Evolutionary conservation across 1,139 yeast genomes (phyloP).

Genomic region (Taphrina sp.): DNA sequence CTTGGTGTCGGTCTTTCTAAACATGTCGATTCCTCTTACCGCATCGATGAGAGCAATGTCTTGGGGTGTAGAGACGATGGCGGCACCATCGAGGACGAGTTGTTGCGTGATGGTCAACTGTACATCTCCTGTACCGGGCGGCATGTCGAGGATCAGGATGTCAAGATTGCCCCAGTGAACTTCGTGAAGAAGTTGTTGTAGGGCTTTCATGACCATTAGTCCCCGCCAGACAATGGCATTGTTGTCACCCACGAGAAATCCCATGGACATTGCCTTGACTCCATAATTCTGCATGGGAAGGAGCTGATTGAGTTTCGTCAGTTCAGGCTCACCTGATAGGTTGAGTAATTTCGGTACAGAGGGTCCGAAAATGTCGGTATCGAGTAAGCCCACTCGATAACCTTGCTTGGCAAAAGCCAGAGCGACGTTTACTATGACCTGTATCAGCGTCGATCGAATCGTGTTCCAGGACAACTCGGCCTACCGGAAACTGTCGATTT

Average conservation of each 20-base stretch:
- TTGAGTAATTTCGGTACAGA: conserved; percentile 69
- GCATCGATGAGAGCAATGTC: conserved; percentile 83
- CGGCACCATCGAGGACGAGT: conserved; percentile 71
- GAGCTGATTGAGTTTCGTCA: conserved; percentile 56
- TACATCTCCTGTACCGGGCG: conserved; percentile 91
- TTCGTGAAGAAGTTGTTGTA: conserved; percentile 76
- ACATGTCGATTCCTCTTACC: conserved; percentile 76
- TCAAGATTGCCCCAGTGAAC: conserved; percentile 74
- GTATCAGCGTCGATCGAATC: conserved; percentile 30
- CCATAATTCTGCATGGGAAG: conserved; percentile 77
- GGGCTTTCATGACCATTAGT: conserved; percentile 79
- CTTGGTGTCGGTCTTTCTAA: conserved; percentile 70
- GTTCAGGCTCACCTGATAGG: conserved; percentile 60
- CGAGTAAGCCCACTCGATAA: conserved; percentile 65
- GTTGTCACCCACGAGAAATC: conserved; percentile 67
- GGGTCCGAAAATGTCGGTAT: conserved; percentile 84
- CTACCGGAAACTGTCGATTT: conserved; percentile 51
- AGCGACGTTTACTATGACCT: conserved; percentile 57
- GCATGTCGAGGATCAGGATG: conserved; percentile 74
- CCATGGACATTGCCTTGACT: conserved; percentile 85
- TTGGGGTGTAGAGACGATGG: conserved; percentile 82
- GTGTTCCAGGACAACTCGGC: conserved; percentile 32
- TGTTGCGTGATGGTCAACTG: conserved; percentile 80
- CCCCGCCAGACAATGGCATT: conserved; percentile 86
- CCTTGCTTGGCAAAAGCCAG: conserved; percentile 58